Percentiles rank a stretch among this genome's conserved stretches.
Evolutionary conservation across 805 yeast species (phyloP).

Genomic region (Kluyveromyces aestuarii): DNA sequence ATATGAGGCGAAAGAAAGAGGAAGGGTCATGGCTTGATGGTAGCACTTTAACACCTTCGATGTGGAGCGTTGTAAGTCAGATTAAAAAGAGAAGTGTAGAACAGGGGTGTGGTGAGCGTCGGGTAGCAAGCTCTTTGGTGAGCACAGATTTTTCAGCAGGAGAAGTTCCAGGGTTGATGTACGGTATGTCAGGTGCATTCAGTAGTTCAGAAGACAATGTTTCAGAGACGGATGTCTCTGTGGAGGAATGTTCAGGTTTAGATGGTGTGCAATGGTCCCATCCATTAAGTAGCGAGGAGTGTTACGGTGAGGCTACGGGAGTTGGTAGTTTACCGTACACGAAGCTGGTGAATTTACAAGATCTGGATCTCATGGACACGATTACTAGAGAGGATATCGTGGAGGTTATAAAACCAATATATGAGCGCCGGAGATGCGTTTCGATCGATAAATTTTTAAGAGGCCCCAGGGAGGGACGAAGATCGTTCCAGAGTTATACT

Average conservation of each 20-base stretch:
- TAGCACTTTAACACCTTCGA: neutral
- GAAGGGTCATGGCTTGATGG: neutral
- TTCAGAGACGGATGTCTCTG: neutral
- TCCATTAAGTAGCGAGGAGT: neutral
- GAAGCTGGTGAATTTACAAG: conserved; percentile 14
- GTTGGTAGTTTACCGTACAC: conserved; percentile 7
- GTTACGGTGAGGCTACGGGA: neutral
- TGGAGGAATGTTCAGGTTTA: neutral
- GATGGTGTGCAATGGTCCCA: neutral
- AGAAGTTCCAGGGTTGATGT: neutral
- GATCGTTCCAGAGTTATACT: neutral
- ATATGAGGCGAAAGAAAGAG: neutral
- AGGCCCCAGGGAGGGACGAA: neutral
- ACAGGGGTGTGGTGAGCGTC: neutral
- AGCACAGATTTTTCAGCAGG: neutral
- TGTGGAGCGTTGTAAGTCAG: conserved; percentile 1
- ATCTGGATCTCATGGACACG: conserved; percentile 18
- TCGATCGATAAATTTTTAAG: neutral
- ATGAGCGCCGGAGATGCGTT: conserved; percentile 7
- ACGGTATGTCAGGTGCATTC: neutral
- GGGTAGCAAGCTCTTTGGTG: neutral
- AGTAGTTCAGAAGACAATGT: neutral
- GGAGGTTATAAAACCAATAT: conserved; percentile 15
- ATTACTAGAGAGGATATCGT: conserved; percentile 11
- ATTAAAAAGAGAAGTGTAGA: neutral